Conservation (phyloP, 139 green algal species). For the Marvania coccoides region DNA sequence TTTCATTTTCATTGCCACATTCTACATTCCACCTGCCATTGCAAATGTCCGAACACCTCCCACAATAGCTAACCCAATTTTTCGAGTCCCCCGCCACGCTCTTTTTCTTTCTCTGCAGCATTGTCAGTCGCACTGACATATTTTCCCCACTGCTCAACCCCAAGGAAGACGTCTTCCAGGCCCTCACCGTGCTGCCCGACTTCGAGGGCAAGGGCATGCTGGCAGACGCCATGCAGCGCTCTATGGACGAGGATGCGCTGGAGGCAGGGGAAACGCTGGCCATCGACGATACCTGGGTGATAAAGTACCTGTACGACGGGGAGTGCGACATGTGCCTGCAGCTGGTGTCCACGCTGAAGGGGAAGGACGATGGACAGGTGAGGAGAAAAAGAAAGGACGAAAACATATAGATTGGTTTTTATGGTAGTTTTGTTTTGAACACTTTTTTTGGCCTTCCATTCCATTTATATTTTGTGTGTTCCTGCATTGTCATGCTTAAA, state of each 20-base stretch:
- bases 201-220: not conserved
- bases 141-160: constrained; percentile 50
- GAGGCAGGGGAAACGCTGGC: not conserved
- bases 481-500: no score
- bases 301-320: constrained; percentile 73
- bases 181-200: constrained; percentile 13
- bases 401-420: no score
- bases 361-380: constrained; percentile 28
- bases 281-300: constrained; percentile 17
- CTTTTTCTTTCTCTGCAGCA: constrained; percentile 18
- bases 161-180: constrained; percentile 36
- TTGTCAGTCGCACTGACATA: constrained; percentile 54
- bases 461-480: no score
- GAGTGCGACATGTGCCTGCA: constrained; percentile 58
- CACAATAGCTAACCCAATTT: no score
- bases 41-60: no score
- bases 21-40: no score
- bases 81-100: not conserved
- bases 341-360: constrained; percentile 50
- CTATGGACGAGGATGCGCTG: constrained; percentile 9
- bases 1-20: not conserved
- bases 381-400: no score
- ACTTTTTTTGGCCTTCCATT: no score
- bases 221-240: not conserved
- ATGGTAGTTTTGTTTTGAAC: no score